A percentile compares a stretch with the other conserved stretches of the same genome.
phyloP scores from a whole-genome alignment of 208 protist genomes.

The Kentomonas sorsogonicus region DNA sequence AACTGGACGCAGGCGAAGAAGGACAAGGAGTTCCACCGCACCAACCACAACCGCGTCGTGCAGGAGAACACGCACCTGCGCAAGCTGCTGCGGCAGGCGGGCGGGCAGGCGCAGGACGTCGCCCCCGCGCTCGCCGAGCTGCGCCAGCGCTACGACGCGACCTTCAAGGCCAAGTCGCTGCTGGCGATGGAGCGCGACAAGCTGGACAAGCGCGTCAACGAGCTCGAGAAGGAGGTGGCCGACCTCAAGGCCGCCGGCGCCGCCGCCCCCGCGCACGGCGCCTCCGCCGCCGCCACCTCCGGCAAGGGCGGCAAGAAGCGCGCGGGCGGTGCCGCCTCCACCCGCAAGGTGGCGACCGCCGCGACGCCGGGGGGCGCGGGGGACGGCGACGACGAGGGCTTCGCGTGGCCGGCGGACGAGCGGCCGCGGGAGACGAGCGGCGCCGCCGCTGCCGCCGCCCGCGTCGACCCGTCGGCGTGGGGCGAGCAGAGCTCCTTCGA shows the following conservation, averaged over 20 bases:
- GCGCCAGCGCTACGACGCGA: slow-evolving; percentile 67
- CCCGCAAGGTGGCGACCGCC: not conserved
- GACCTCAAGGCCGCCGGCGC: slow-evolving; percentile 35
- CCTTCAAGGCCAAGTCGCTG: slow-evolving; percentile 81
- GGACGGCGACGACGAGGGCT: slow-evolving; percentile 5
- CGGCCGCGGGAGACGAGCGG: not conserved
- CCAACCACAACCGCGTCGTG: slow-evolving; percentile 82
- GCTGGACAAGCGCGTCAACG: slow-evolving; percentile 40
- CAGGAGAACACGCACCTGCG: slow-evolving; percentile 78
- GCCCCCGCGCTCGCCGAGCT: slow-evolving; percentile 80
- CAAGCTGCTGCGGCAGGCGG: slow-evolving; percentile 68
- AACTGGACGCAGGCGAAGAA: slow-evolving; percentile 81
- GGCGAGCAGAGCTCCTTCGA: slow-evolving; percentile 58
- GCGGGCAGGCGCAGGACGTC: slow-evolving; percentile 65
- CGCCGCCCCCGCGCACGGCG: slow-evolving; percentile 3
- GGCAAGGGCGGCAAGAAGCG: not conserved
- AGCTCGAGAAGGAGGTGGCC: slow-evolving; percentile 61
- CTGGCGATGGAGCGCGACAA: slow-evolving; percentile 78
- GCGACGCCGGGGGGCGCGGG: not conserved
- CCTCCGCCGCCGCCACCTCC: not conserved
- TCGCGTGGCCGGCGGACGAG: slow-evolving; percentile 12
- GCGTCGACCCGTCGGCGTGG: slow-evolving; percentile 31
- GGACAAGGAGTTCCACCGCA: slow-evolving; percentile 86
- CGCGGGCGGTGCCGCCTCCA: slow-evolving; percentile 4
- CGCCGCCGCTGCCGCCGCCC: slow-evolving; percentile 6